Conservation (phyloP, 176 grass and related monocot species). For the Alopecurus myosuroides region DNA sequence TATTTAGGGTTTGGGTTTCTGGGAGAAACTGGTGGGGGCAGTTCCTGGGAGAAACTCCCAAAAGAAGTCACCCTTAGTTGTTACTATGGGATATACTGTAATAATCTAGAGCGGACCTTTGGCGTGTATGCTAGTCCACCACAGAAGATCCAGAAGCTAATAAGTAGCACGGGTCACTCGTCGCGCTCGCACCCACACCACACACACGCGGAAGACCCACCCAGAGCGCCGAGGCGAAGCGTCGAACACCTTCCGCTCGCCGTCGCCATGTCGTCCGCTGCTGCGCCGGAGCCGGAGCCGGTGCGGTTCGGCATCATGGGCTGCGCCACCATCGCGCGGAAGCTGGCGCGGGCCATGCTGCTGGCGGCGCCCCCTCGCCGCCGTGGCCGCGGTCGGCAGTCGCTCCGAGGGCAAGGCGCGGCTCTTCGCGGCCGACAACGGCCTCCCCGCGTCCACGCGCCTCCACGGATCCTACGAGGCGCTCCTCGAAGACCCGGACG, state of each 20-base stretch:
- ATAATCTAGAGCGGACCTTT: no score
- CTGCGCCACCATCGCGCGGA: conserved; percentile 72
- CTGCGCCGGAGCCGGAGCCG: conserved; percentile 8
- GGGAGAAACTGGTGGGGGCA: no score
- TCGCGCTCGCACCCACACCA: background rate
- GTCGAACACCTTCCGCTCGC: background rate
- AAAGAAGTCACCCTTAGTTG: no score
- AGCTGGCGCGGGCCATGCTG: conserved; percentile 59
- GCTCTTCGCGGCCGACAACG: conserved; percentile 54
- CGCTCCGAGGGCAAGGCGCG: conserved; percentile 63
- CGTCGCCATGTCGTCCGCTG: background rate
- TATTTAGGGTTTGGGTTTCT: no score
- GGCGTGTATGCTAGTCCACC: background rate
- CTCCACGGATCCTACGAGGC: conserved; percentile 67
- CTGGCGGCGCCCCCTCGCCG: conserved; percentile 34
- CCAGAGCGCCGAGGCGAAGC: background rate
- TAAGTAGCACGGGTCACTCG: background rate
- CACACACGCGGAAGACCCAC: background rate
- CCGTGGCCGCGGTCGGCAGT: conserved; percentile 53
- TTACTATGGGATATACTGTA: no score
- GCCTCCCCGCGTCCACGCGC: conserved; percentile 18
- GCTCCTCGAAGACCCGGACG: conserved; percentile 56
- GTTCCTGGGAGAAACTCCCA: no score
- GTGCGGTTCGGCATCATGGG: conserved; percentile 76
- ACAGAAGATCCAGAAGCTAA: background rate